Base-by-base conservation (phyloP, 2,329 filamentous ascomycete genomes). In the Neonectria coccinea region DNA sequence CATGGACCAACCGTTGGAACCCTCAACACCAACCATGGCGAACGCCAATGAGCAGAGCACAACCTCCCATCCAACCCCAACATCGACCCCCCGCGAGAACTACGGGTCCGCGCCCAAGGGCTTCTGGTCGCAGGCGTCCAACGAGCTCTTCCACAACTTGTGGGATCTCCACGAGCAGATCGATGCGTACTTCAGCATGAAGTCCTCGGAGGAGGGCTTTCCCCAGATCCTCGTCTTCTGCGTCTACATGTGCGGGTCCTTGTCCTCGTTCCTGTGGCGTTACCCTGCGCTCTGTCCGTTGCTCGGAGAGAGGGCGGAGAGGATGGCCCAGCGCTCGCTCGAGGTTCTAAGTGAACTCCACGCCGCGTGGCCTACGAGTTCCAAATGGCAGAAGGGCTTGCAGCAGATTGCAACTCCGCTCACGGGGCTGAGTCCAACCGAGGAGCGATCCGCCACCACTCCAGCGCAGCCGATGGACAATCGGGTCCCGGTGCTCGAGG, bases 141-240 rank as follows among this genome's bases (percentile, higher is more conserved):
- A 68, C 11, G 73, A 79, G 47, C 69, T 81, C 6, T 82, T 79
- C 65, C 61, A 66, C 56, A 80, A 79, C 63, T 73, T 80, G 11
- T 70, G 74, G 22, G 66, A 69, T 18, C 70, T 81, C 4, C 73
- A 80, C 68, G 75, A 80, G 56, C 76, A 79, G 60, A 76, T 81
- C 48, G 73, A 76, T 10, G 76, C 75, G 4, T 79, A 72, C 57
- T 75, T 76, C 44, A 64, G 65, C 22, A 66, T 75, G 54, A 69
- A 76, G 4, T 64, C 70, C 5, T 66, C 57, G 9, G 75, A 72
- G n/a, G 71, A 79, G 45, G 75, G 74, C 0, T 78, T 76, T 51
- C 77, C 76, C 7, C 76, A 73, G 55, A 77, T 81, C 25, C 72
- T 81, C 7, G 79, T 79, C 10, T 81, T 81, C 51, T 81, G 78